A percentile compares a stretch with the other conserved stretches of the same genome.
Evolutionary conservation across 495 filamentous ascomycete genomes (phyloP).

Genomic region (Neurospora intermedia): DNA sequence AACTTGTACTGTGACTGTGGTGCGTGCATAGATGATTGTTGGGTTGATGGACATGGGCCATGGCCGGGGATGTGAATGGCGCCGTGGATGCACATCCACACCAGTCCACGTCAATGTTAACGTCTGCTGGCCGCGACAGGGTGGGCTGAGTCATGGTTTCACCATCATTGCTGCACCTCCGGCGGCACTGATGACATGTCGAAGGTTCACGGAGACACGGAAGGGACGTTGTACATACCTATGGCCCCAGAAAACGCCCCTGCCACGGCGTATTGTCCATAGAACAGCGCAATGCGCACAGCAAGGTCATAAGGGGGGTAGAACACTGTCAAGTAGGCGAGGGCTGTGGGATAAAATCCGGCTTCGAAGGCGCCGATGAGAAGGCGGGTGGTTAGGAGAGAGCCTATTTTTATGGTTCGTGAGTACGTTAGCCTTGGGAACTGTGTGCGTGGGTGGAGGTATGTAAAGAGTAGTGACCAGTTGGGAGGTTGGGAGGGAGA

Average conservation of each 20-base stretch:
- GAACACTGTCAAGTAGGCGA: constrained; percentile 44
- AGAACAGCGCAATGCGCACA: constrained; percentile 42
- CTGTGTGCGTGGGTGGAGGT: background rate
- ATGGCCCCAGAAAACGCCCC: constrained; percentile 40
- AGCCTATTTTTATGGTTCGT: background rate
- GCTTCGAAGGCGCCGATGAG: constrained; percentile 25
- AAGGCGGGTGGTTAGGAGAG: constrained; percentile 12
- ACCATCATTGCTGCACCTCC: background rate
- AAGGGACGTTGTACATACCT: constrained; percentile 16
- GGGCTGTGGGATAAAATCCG: constrained; percentile 44
- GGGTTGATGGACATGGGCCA: background rate
- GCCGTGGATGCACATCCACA: background rate
- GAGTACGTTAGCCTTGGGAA: background rate
- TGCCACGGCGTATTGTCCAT: constrained; percentile 46
- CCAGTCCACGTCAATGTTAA: background rate
- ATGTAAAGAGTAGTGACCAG: background rate
- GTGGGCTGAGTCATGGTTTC: background rate
- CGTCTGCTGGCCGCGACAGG: background rate
- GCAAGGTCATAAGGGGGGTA: constrained; percentile 47
- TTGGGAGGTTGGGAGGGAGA: background rate
- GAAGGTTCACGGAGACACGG: background rate
- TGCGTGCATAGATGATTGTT: background rate
- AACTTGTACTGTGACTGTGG: background rate
- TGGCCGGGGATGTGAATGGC: background rate
- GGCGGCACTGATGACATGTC: background rate